Evolutionary conservation across 108 stramenopile genomes (phyloP).

Genomic region (Schizochytrium sp.): DNA sequence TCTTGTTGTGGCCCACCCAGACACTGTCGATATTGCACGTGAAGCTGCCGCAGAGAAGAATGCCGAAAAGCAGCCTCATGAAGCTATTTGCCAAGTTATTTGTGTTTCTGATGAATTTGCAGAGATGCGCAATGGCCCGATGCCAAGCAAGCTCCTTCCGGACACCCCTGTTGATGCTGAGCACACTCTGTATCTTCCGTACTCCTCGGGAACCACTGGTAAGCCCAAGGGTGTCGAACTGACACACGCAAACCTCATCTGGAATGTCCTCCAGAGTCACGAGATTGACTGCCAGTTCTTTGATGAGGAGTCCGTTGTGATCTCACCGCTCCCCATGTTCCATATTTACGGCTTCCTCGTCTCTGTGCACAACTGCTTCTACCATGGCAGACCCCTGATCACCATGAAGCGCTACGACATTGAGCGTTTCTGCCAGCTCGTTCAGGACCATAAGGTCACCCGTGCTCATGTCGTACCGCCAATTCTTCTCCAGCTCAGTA

Average conservation of each 20-base stretch:
- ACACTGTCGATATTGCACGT: constrained; percentile 78
- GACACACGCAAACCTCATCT: constrained; percentile 84
- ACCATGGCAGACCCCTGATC: constrained; percentile 81
- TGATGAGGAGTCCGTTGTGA: constrained; percentile 71
- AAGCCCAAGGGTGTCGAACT: constrained; percentile 91
- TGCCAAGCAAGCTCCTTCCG: constrained; percentile 75
- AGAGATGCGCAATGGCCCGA: constrained; percentile 76
- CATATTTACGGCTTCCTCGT: constrained; percentile 88
- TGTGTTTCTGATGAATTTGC: constrained; percentile 75
- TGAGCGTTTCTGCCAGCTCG: constrained; percentile 79
- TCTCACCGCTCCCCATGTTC: constrained; percentile 90
- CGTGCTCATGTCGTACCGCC: constrained; percentile 92
- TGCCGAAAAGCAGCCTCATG: background rate
- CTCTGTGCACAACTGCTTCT: constrained; percentile 77
- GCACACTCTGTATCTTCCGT: constrained; percentile 81
- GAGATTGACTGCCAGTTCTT: constrained; percentile 72
- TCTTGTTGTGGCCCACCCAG: constrained; percentile 81
- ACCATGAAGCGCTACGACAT: constrained; percentile 87
- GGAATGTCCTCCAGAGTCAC: constrained; percentile 82
- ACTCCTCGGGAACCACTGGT: constrained; percentile 94
- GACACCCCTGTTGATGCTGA: constrained; percentile 69
- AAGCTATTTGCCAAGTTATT: constrained; percentile 73
- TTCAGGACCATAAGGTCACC: constrained; percentile 80
- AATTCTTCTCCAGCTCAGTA: constrained; percentile 73
- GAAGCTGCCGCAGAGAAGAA: constrained; percentile 75